phyloP scores from a whole-genome alignment of 352 stramenopile species.

The Globisporangium ultimum region DNA sequence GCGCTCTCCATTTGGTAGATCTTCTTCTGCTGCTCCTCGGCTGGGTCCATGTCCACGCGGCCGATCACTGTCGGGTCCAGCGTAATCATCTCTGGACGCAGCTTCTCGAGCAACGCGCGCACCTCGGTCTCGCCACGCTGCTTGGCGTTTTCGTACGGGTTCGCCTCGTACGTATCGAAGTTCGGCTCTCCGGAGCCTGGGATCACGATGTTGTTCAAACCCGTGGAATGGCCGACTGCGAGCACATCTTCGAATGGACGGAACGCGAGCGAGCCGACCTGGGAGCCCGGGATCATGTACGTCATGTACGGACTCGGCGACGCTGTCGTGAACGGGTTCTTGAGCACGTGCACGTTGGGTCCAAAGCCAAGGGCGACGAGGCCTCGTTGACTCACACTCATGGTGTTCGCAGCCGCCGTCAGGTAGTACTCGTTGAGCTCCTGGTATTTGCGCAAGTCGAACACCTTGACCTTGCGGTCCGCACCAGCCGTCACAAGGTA shows the following conservation, averaged over 20 bases:
- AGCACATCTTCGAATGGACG: constrained; percentile 98
- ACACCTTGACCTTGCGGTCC: constrained; percentile 96
- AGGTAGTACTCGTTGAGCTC: constrained; percentile 94
- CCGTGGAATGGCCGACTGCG: constrained; percentile 90
- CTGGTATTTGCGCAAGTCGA: constrained; percentile 97
- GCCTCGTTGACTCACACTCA: constrained; percentile 96
- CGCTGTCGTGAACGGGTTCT: constrained; percentile 82
- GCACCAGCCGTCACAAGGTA: constrained; percentile 96
- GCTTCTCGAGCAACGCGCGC: constrained; percentile 96
- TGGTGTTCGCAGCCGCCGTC: constrained; percentile 69
- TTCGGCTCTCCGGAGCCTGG: constrained; percentile 97
- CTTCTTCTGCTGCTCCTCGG: constrained; percentile 84
- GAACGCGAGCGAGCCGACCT: constrained; percentile 92
- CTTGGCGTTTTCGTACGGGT: constrained; percentile 96
- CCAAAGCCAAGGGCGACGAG: constrained; percentile 94
- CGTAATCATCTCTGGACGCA: constrained; percentile 97
- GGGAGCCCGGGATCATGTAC: constrained; percentile 80
- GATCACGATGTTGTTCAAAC: constrained; percentile 88
- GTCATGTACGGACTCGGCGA: constrained; percentile 89
- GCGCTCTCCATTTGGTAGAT: constrained; percentile 65
- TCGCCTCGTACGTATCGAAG: constrained; percentile 97
- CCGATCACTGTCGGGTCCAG: constrained; percentile 94
- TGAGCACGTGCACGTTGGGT: constrained; percentile 90
- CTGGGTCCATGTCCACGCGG: constrained; percentile 90
- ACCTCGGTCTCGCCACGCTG: constrained; percentile 96